Evolutionary conservation across 1,284 basidiomycete species (phyloP), one percentile per base, ranked within the genome.

Genomic region (Ustanciosporium gigantosporum): DNA sequence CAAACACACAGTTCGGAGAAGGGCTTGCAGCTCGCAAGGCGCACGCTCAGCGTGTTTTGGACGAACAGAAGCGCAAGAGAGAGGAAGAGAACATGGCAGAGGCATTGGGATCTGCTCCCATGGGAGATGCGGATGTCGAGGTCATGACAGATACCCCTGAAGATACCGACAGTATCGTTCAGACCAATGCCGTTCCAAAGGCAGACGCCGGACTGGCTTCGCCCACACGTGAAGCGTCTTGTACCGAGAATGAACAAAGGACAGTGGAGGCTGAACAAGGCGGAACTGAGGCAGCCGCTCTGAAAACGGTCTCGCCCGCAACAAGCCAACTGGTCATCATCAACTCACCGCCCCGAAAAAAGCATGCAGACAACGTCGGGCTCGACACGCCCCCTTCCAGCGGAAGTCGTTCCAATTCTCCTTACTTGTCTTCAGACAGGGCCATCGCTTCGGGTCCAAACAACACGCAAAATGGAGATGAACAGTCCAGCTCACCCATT

Each of bases 371-470:
- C 36, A 46, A 50, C 13, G 47, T 44, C 17, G 50, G 50, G 5
- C 61, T 65, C 36, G 57, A 66, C 31, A 66, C 62, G 9, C 62
- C 62, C 24, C 62, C 62, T 7, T 66, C 62, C 20, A 56, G 51
- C 40, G 57, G 62, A 16, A 57, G 62, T 27, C 44, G 62, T 25
- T 59, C 61, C 7, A 55, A 36, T 32, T 55, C 61, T n/a, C 55
- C 56, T 16, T 59, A 47, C 51, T 49, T 45, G 29, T 43, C 41
- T 41, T 50, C 41, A 16, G 47, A 53, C 5, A 43, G 47, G 5
- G 14, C 37, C 17, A 19, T 40, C 22, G 40, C 21, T 9, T 34
- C 32, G 8, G 32, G 9, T 23, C 21, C 25, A 16, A 4, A 2
- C 9, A 22, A 45, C 55, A 38, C 25, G 36, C 25, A 25, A 32